These are phyloP conservation scores for Strobilomyces dryophilus DNA, from an alignment of 768 basidiomycete species.

Conservation along the genomic window DNA sequence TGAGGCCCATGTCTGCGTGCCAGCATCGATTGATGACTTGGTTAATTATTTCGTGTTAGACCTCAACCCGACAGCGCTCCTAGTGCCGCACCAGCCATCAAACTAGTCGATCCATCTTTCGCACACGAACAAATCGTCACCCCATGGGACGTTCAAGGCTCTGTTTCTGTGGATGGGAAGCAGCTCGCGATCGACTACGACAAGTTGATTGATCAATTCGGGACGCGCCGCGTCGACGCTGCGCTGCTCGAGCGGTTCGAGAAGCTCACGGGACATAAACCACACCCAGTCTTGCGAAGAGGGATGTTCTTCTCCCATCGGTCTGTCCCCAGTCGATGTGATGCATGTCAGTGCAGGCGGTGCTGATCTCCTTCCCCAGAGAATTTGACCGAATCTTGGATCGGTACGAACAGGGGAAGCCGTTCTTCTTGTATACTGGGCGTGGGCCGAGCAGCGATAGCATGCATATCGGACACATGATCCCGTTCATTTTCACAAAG, in stretches of 20 bases:
- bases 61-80: conserved; percentile 9
- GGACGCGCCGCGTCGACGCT: conserved; percentile 75
- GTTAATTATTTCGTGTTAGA: conserved; percentile 6
- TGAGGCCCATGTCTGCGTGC: conserved; percentile 18
- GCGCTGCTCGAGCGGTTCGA: conserved; percentile 87
- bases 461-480: conserved; percentile 97
- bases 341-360: not conserved
- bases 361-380: conserved; percentile 36
- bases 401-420: conserved; percentile 94
- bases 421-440: conserved; percentile 97
- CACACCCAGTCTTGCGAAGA: conserved; percentile 83
- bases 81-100: conserved; percentile 25
- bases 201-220: conserved; percentile 91
- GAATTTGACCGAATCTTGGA: conserved; percentile 93
- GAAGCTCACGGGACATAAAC: conserved; percentile 79
- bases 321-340: conserved; percentile 39
- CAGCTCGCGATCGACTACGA: conserved; percentile 95
- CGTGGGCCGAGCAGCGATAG: conserved; percentile 95
- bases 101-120: conserved; percentile 27
- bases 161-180: conserved; percentile 81
- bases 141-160: conserved; percentile 97
- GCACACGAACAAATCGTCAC: conserved; percentile 78
- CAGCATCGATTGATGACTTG: not conserved
- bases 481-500: conserved; percentile 98
- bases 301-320: conserved; percentile 99